Conservation (phyloP, 306 rosid genomes). For the Corylus avellana region DNA sequence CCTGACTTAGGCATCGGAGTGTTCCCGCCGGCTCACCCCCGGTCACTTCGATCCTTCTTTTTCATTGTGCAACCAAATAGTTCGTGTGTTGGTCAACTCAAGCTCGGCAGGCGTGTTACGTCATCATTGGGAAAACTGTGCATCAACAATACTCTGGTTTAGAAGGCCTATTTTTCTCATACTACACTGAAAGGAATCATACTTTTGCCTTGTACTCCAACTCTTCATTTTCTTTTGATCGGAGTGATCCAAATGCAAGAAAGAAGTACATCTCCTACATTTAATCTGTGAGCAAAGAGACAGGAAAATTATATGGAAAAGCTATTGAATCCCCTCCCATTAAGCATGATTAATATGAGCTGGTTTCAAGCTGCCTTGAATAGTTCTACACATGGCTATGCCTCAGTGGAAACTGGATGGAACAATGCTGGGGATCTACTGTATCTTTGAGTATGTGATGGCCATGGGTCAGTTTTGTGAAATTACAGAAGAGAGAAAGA, state of each 20-base stretch:
- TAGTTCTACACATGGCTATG: slow-evolving; percentile 24
- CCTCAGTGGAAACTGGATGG: slow-evolving; percentile 43
- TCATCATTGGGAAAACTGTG: too few relatives aligned
- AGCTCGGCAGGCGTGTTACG: too few relatives aligned
- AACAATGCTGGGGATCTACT: slow-evolving; percentile 11
- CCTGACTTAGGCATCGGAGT: too few relatives aligned
- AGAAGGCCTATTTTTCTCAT: slow-evolving; percentile 54
- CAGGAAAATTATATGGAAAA: slow-evolving; percentile 44
- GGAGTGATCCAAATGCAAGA: slow-evolving; percentile 2
- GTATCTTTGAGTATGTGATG: too few relatives aligned
- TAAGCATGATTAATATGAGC: slow-evolving; percentile 15
- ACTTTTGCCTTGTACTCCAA: slow-evolving; percentile 48
- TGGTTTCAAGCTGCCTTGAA: slow-evolving; percentile 35
- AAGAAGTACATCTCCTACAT: slow-evolving; percentile 23
- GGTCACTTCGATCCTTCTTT: too few relatives aligned
- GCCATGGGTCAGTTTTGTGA: too few relatives aligned
- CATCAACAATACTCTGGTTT: neutral
- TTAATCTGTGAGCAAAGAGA: slow-evolving; percentile 36
- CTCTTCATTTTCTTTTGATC: slow-evolving; percentile 28
- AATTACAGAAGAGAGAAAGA: too few relatives aligned
- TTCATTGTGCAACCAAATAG: too few relatives aligned
- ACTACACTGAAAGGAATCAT: slow-evolving; percentile 33
- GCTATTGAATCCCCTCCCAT: slow-evolving; percentile 24
- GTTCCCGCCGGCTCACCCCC: too few relatives aligned
- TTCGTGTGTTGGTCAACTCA: too few relatives aligned